Evolutionary conservation across 2,329 filamentous ascomycete species (phyloP).

Genomic region (Xylariaceae sp.): DNA sequence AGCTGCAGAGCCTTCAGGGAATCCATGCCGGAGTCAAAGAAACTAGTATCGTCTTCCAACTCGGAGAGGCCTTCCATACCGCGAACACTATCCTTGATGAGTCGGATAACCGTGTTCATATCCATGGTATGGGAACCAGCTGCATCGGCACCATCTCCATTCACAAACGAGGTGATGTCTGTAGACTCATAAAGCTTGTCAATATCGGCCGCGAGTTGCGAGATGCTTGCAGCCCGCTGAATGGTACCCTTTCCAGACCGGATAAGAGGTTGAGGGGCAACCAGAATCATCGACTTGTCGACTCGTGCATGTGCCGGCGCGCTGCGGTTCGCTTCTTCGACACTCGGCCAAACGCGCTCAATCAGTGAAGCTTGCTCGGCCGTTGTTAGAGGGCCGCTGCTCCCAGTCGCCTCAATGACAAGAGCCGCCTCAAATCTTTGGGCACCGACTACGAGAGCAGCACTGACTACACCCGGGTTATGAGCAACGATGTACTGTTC

Average conservation of each 20-base stretch:
- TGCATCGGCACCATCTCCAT: background rate
- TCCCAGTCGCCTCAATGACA: constrained; percentile 20
- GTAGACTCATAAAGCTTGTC: constrained; percentile 21
- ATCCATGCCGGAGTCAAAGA: constrained; percentile 18
- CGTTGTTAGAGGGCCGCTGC: constrained; percentile 1
- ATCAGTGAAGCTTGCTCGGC: constrained; percentile 23
- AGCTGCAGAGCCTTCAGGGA: constrained; percentile 16
- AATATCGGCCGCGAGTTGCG: constrained; percentile 21
- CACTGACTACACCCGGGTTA: constrained; percentile 16
- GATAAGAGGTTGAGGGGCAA: constrained; percentile 15
- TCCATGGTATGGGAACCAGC: background rate
- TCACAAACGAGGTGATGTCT: background rate
- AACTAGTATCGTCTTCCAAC: constrained; percentile 7
- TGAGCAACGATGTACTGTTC: constrained; percentile 23
- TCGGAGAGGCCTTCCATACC: background rate
- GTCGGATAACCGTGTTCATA: background rate
- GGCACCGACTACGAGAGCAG: constrained; percentile 21
- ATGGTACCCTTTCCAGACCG: constrained; percentile 26
- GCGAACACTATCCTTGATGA: background rate
- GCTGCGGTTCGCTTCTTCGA: constrained; percentile 21
- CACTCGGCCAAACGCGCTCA: constrained; percentile 23
- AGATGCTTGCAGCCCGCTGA: constrained; percentile 17
- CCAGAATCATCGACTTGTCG: constrained; percentile 24
- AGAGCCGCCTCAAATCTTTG: constrained; percentile 25
- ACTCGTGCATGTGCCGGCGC: constrained; percentile 24